Evolutionary conservation across 2,329 filamentous ascomycete genomes (phyloP).

Genomic region (Nemania diffusa): DNA sequence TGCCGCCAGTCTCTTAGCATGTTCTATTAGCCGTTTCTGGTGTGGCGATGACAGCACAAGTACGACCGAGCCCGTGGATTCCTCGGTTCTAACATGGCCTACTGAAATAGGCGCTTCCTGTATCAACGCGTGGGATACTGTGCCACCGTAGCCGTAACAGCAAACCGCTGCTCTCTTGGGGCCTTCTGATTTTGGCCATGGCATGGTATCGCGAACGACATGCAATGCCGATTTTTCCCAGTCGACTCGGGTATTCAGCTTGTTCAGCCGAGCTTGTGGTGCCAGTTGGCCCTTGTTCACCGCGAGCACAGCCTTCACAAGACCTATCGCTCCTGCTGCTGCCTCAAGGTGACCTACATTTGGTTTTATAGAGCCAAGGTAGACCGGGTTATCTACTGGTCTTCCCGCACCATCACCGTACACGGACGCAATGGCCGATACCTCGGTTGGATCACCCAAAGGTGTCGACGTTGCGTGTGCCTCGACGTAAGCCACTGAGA

Average conservation of each 20-base stretch:
- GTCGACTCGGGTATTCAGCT: constrained; percentile 49
- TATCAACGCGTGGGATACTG: constrained; percentile 10
- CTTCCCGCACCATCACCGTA: constrained; percentile 30
- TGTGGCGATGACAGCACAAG: not conserved
- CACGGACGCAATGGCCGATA: not conserved
- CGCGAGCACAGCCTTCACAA: constrained; percentile 46
- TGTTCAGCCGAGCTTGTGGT: constrained; percentile 51
- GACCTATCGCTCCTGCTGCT: constrained; percentile 43
- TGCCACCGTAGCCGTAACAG: constrained; percentile 18
- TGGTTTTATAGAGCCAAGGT: constrained; percentile 48
- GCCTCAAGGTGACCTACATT: constrained; percentile 50
- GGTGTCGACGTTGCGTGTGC: constrained; percentile 23
- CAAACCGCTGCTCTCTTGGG: constrained; percentile 9
- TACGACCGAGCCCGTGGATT: not conserved
- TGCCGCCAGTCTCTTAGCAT: not conserved
- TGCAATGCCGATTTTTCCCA: constrained; percentile 43
- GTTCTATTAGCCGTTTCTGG: not conserved
- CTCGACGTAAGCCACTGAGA: constrained; percentile 11
- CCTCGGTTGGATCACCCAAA: constrained; percentile 14
- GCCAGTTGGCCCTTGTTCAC: constrained; percentile 42
- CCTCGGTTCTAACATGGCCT: not conserved
- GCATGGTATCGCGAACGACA: constrained; percentile 32
- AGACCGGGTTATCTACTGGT: constrained; percentile 19
- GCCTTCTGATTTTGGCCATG: not conserved
- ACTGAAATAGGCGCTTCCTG: not conserved